A percentile compares a stretch with the other conserved stretches of the same genome.
Conservation (phyloP, 2,329 filamentous ascomycete species). For the Ophiostoma fasciatum region DNA sequence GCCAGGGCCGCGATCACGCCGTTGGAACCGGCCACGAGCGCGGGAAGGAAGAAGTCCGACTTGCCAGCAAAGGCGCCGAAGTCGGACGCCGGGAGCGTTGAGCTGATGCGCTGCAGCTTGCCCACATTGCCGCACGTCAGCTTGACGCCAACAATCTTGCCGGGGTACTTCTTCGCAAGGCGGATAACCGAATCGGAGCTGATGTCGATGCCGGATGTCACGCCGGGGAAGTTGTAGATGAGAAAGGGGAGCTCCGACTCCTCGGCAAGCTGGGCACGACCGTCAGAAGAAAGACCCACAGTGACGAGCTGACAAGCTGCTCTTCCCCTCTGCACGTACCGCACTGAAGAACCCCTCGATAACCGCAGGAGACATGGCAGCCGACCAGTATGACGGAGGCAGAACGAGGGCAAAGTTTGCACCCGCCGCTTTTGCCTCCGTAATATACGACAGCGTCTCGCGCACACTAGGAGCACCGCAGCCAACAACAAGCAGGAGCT, state of each 20-base stretch:
- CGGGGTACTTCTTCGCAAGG: slow-evolving; percentile 31
- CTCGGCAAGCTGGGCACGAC: slow-evolving; percentile 36
- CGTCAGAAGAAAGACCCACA: no score
- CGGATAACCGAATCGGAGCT: slow-evolving; percentile 33
- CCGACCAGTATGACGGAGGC: slow-evolving; percentile 52
- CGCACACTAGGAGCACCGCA: slow-evolving; percentile 50
- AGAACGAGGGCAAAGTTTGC: slow-evolving; percentile 54
- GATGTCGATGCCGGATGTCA: slow-evolving; percentile 35
- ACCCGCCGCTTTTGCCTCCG: slow-evolving; percentile 45
- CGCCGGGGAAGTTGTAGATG: slow-evolving; percentile 41
- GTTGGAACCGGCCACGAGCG: slow-evolving; percentile 23
- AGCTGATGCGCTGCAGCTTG: slow-evolving; percentile 32
- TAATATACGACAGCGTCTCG: slow-evolving; percentile 49
- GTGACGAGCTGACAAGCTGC: slow-evolving; percentile 36
- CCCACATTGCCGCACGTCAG: slow-evolving; percentile 43
- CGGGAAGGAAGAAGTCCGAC: slow-evolving; percentile 27
- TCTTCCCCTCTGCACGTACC: slow-evolving; percentile 28
- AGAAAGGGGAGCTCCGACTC: slow-evolving; percentile 33
- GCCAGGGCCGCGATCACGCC: slow-evolving; percentile 27
- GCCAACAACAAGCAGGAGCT: slow-evolving; percentile 51
- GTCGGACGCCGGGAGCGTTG: background rate
- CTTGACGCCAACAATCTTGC: slow-evolving; percentile 38
- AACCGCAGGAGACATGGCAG: slow-evolving; percentile 39
- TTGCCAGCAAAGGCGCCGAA: slow-evolving; percentile 24
- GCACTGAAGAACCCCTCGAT: slow-evolving; percentile 50